Evolutionary conservation across 2,329 filamentous ascomycete species (phyloP), one percentile per base, ranked within the genome.

Genomic region (Venturia pyrina): DNA sequence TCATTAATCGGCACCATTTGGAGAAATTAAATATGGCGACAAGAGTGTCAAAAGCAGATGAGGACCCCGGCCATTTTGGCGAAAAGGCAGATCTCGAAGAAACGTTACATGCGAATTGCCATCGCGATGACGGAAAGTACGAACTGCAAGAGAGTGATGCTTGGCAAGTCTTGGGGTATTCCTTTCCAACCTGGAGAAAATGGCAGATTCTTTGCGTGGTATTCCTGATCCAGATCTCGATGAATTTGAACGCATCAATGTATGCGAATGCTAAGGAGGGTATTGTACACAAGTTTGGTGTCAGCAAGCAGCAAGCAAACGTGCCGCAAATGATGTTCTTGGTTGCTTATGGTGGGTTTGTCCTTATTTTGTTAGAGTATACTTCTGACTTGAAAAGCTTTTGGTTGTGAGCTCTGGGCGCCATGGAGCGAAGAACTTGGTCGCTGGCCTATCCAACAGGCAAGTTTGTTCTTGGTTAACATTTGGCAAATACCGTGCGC

Each of bases 321-420:
- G 83, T 85, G 66, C 90, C 90, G 73, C 89, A 89, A 67, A 88
- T 89, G 78, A 85, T 92, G 68, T 95, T 93, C 78, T 78, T 96
- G 48, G 82, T 95, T 63, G 76, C 87, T 1, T 95, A 96, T 74
- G 90, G 90, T 44, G 17, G 13, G 37, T 46, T 34, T 41, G 56
- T 37, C n/a, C 28, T 34, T 21, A 1, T 7, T 17, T 34, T 8
- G 32, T 34, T 6, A 24, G n/a, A 46, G 37, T 19, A 46, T 32
- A 43, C 1, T 11, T 13, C 21, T 63, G 21, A 63, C 41, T 21
- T 24, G 11, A 21, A 17, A n/a, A 43, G 64, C 65, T 13, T 93
- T 95, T 73, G 91, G 91, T 44, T 95, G 91, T 74, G 91, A 95
- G 75, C 82, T 93, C 0, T 95, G 91, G 91, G 91, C 91, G 0